Evolutionary conservation across 2,329 filamentous ascomycete species (phyloP).

Genomic region (Chrysoporthe cubensis): DNA sequence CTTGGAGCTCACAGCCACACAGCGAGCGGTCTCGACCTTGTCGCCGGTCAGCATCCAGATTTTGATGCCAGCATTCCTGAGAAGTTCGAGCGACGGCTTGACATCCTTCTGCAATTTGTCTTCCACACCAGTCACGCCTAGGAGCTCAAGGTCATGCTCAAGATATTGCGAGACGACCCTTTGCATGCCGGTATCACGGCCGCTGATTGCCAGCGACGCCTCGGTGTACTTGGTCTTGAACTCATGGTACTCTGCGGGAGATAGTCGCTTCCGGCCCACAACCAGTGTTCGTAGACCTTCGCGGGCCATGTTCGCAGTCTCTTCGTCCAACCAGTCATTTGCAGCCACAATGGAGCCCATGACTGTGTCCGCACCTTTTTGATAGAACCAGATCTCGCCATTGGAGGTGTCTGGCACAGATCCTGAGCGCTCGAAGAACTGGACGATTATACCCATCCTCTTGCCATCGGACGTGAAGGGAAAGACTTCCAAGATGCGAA

Average conservation of each 20-base stretch:
- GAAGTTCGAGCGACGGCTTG: conserved; percentile 89
- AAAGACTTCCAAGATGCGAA: conserved; percentile 90
- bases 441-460: conserved; percentile 95
- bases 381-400: conserved; percentile 96
- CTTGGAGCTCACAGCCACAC: conserved; percentile 93
- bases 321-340: conserved; percentile 98
- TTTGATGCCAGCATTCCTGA: conserved; percentile 96
- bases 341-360: conserved; percentile 95
- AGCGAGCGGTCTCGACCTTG: conserved; percentile 96
- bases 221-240: conserved; percentile 77
- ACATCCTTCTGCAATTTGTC: conserved; percentile 96
- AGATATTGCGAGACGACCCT: conserved; percentile 78
- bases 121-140: conserved; percentile 97
- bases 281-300: conserved; percentile 94
- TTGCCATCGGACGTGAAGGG: conserved; percentile 98
- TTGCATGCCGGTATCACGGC: conserved; percentile 81
- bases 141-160: conserved; percentile 85
- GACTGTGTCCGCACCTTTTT: conserved; percentile 97
- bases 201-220: conserved; percentile 78
- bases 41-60: conserved; percentile 99
- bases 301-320: conserved; percentile 98
- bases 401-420: conserved; percentile 53
- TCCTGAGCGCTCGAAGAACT: conserved; percentile 69
- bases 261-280: conserved; percentile 88
- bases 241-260: conserved; percentile 75